phyloP scores from a whole-genome alignment of 768 basidiomycete species.

The Psilocybe subaeruginosa region DNA sequence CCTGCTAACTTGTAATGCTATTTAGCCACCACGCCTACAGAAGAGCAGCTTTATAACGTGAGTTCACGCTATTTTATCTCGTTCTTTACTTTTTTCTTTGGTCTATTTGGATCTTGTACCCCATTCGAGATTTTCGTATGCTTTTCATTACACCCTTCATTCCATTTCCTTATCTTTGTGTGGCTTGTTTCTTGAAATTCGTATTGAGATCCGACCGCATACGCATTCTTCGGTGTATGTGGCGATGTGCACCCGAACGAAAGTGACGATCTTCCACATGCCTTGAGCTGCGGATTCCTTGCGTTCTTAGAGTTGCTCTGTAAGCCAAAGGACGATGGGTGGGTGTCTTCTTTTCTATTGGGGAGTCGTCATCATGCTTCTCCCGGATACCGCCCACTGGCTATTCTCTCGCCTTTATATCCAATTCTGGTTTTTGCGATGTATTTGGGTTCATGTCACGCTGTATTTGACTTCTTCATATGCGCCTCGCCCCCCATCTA shows the following conservation, averaged over 20 bases:
- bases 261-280: slow-evolving; percentile 14
- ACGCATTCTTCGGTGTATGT: slow-evolving; percentile 4
- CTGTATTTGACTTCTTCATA: neutral
- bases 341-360: slow-evolving; percentile 6
- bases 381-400: slow-evolving; percentile 5
- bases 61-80: slow-evolving; percentile 21
- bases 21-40: slow-evolving; percentile 53
- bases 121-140: neutral
- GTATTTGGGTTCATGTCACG: neutral
- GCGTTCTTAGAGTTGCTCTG: slow-evolving; percentile 13
- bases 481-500: neutral
- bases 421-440: neutral
- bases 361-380: slow-evolving; percentile 13
- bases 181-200: neutral
- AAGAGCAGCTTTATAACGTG: slow-evolving; percentile 58
- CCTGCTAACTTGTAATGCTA: slow-evolving; percentile 23
- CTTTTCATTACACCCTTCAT: slow-evolving; percentile 1
- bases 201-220: slow-evolving; percentile 13
- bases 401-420: slow-evolving; percentile 1
- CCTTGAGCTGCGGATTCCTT: slow-evolving; percentile 13
- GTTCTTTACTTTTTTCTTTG: slow-evolving; percentile 3
- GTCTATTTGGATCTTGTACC: neutral
- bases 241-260: slow-evolving; percentile 3
- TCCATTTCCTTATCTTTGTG: neutral
- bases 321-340: slow-evolving; percentile 6